These are phyloP conservation scores for Breviolum minutum DNA, from an alignment of 73 alveolate genomes.

Conservation along the genomic window DNA sequence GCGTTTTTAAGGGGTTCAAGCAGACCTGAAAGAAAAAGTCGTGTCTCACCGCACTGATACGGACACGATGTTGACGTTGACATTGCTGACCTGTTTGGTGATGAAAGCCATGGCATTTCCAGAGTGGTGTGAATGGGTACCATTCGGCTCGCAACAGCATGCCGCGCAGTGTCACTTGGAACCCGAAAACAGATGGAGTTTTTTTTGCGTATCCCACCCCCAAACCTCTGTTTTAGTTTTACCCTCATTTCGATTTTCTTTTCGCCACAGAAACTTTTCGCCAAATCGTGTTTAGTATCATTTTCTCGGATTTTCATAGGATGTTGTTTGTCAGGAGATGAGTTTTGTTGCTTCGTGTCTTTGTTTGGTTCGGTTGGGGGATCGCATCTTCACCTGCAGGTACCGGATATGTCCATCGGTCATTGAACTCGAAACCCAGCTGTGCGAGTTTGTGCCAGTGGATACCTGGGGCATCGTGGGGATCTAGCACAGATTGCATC, in stretches of 20 bases:
- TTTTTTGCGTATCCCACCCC: too few relatives aligned
- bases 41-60: background rate
- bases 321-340: background rate
- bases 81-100: background rate
- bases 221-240: too few relatives aligned
- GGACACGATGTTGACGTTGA: background rate
- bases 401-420: background rate
- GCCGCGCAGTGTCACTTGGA: background rate
- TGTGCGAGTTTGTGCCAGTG: conserved; percentile 46
- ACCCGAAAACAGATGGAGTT: background rate
- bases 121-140: conserved; percentile 32
- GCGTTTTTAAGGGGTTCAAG: background rate
- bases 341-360: background rate
- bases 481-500: conserved; percentile 2
- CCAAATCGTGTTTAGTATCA: background rate
- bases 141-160: background rate
- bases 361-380: background rate
- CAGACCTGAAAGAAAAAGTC: background rate
- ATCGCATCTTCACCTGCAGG: background rate
- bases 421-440: background rate
- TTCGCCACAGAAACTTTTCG: too few relatives aligned
- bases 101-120: background rate
- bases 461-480: conserved; percentile 5
- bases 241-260: too few relatives aligned
- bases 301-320: background rate